A percentile compares a stretch with the other conserved stretches of the same genome.
Evolutionary conservation across 306 rosid genomes (phyloP).

Genomic region (Vigna angularis): DNA sequence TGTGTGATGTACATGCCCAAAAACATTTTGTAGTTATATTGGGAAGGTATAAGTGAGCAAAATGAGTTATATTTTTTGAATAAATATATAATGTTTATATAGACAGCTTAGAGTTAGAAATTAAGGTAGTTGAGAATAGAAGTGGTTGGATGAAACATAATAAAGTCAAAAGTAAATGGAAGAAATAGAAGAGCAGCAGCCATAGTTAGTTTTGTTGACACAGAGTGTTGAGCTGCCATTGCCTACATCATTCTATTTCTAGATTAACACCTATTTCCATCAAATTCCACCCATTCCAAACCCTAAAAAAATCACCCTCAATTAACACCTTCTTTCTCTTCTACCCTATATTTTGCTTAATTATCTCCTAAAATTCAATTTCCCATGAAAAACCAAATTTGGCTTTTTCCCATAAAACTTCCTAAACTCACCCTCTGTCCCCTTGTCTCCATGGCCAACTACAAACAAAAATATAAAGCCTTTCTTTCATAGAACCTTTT

Average conservation of each 20-base stretch:
- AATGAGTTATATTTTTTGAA: too few species aligned
- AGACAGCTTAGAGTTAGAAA: too few species aligned
- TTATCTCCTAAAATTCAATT: not conserved
- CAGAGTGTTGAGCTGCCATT: not conserved
- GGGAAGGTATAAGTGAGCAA: too few species aligned
- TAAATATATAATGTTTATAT: too few species aligned
- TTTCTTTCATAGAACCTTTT: not conserved
- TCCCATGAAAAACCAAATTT: not conserved
- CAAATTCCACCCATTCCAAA: not conserved
- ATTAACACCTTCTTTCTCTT: not conserved
- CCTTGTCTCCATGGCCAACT: not conserved
- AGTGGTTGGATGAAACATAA: too few species aligned
- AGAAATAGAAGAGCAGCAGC: too few species aligned
- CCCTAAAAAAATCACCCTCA: conserved; percentile 16
- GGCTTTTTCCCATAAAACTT: not conserved
- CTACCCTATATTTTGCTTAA: not conserved
- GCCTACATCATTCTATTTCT: conserved; percentile 13
- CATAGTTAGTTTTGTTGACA: not conserved
- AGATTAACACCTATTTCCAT: not conserved
- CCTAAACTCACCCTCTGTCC: not conserved
- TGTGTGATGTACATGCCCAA: too few species aligned
- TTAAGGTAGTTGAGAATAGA: too few species aligned
- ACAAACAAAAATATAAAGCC: not conserved
- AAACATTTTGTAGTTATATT: too few species aligned
- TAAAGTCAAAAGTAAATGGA: too few species aligned